Base-by-base conservation (phyloP, 352 stramenopile genomes). In the Phytophthora cactorum region DNA sequence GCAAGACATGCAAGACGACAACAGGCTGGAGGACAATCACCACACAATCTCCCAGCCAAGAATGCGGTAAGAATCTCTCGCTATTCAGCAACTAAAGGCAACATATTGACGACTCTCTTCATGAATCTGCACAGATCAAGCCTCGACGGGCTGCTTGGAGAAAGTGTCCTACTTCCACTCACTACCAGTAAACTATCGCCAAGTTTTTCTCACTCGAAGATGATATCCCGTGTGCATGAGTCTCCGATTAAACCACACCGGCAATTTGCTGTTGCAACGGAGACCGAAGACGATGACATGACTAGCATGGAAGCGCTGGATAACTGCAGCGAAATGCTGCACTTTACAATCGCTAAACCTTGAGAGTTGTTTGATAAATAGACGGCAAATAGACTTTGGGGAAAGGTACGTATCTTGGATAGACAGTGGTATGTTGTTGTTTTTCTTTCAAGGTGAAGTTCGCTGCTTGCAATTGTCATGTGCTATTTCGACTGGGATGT, bases 121-220 rank as follows among this genome's bases (percentile, higher is more conserved):
- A 22, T 22, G 22, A 22, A 22, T 22, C 22, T 41, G 3, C 27
- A 44, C 22, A 63, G 61, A 39, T 56, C 32, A 55, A 64, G 29
- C 14, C 14, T 51, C 15, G 64, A 70, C 11, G 58, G 39, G 7
- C 28, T 72, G 17, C 32, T 34, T 0, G 74, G 57, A 22, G 77
- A 86, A 32, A 89, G 82, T 58, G 57, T 88, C 5, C 38, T 85
- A 32, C 74, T 88, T 15, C 78, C 76, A 43, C 56, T 89, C 11
- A 47, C 50, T 50, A 56, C 17, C 22, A 34, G 39, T 22, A 50
- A 51, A n/a, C 31, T 43, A 39, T 25, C 49, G 9, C 28, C 54
- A 63, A 9, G 44, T 57, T 43, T 56, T n/a, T 47, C 52, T 34
- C 25, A 59, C 31, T 28, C 31, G 22, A 47, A 56, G n/a, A 0